Conservation (phyloP, 2,329 filamentous ascomycete species). For the Penicillium sp. region DNA sequence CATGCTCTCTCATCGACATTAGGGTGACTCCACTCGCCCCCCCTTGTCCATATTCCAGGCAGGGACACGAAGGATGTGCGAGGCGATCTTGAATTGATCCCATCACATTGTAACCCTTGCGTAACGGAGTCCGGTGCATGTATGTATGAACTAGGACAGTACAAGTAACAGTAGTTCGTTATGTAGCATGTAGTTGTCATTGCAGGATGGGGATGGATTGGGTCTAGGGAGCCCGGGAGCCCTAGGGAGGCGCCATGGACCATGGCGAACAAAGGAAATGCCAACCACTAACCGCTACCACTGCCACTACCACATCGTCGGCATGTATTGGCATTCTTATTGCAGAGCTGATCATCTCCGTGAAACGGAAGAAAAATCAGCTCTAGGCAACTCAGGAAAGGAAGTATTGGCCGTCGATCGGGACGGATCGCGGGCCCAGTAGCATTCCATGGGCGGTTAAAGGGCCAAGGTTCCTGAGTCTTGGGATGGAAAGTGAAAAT, state of each 20-base stretch:
- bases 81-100: conserved; percentile 17
- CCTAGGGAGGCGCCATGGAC: not conserved
- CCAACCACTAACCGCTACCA: too few species aligned
- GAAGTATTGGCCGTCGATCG: conserved; percentile 21
- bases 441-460: conserved; percentile 23
- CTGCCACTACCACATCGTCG: conserved; percentile 1
- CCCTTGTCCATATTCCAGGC: conserved; percentile 18
- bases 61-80: conserved; percentile 20
- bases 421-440: conserved; percentile 11
- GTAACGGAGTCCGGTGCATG: conserved; percentile 19
- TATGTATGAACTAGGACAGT: not conserved
- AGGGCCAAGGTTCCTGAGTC: conserved; percentile 23
- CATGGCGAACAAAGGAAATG: conserved; percentile 6
- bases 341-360: conserved; percentile 23
- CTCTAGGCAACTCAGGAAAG: conserved; percentile 5
- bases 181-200: not conserved
- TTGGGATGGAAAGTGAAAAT: conserved; percentile 11
- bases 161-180: not conserved
- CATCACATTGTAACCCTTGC: conserved; percentile 33
- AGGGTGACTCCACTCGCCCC: conserved; percentile 20
- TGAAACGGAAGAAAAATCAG: conserved; percentile 11
- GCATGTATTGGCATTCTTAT: conserved; percentile 18
- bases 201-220: conserved; percentile 11
- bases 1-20: conserved; percentile 13
- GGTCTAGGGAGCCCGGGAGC: conserved; percentile 3